phyloP scores from a whole-genome alignment of 2,329 filamentous ascomycete species.

The Epichloe scottii region DNA sequence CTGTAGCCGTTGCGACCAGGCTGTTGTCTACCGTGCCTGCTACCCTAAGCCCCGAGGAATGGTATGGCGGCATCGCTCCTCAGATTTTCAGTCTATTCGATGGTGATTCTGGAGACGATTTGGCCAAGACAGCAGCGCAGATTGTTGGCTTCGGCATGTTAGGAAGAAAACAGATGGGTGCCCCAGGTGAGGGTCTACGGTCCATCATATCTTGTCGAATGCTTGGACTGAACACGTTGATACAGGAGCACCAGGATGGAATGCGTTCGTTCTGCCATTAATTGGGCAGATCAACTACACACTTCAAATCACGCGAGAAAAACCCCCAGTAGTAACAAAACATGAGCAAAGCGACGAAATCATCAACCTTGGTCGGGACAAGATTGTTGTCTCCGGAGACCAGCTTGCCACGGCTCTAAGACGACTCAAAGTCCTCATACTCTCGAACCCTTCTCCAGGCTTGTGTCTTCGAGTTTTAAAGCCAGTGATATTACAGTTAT shows the following conservation, averaged over 20 bases:
- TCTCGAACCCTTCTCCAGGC: conserved; percentile 55
- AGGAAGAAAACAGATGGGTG: conserved; percentile 49
- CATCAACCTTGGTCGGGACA: conserved; percentile 31
- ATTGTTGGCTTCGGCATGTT: conserved; percentile 46
- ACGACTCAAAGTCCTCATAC: conserved; percentile 41
- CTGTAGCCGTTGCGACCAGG: conserved; percentile 48
- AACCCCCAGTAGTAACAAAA: conserved; percentile 1
- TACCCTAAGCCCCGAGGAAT: conserved; percentile 39
- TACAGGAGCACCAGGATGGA: conserved; percentile 47
- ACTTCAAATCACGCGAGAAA: conserved; percentile 7
- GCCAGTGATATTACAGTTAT: conserved; percentile 48
- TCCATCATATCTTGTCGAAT: not conserved
- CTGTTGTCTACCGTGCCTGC: conserved; percentile 48
- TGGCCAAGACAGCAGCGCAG: conserved; percentile 24
- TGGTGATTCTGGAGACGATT: conserved; percentile 28
- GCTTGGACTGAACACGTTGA: not conserved
- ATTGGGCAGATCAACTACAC: conserved; percentile 37
- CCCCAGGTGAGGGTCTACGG: conserved; percentile 33
- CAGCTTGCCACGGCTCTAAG: conserved; percentile 38
- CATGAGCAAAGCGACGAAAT: conserved; percentile 23
- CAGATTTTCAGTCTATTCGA: conserved; percentile 52
- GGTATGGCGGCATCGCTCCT: conserved; percentile 47
- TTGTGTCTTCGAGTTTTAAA: conserved; percentile 48
- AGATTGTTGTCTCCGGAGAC: conserved; percentile 32
- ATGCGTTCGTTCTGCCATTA: conserved; percentile 46